Evolutionary conservation across 1,284 basidiomycete species (phyloP).

Genomic region (Trichosporon sp.): DNA sequence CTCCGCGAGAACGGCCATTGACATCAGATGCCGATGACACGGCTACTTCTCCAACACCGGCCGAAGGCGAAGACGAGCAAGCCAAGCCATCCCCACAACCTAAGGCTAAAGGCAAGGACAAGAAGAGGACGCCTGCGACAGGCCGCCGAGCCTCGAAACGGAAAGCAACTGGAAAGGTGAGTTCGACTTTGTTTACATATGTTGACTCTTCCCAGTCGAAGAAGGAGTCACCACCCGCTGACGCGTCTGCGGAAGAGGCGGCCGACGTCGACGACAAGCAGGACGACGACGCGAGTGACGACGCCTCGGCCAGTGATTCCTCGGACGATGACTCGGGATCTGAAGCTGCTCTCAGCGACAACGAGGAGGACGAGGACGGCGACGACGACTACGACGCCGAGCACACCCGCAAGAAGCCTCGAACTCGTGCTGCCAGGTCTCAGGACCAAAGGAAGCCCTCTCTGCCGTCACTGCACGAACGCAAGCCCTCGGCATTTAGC

Average conservation of each 20-base stretch:
- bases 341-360: conserved; percentile 22
- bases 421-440: not conserved
- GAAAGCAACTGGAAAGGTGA: not conserved
- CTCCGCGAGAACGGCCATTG: not conserved
- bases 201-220: not conserved
- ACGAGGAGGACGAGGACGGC: conserved; percentile 1
- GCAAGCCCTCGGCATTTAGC: not conserved
- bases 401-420: conserved; percentile 8
- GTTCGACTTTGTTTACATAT: no score
- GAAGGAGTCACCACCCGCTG: not conserved
- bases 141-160: not conserved
- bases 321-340: conserved; percentile 21
- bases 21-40: not conserved
- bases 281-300: not conserved
- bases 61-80: not conserved
- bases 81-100: not conserved
- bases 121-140: not conserved
- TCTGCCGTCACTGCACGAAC: conserved; percentile 16
- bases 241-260: not conserved
- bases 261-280: not conserved
- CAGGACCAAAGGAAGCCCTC: conserved; percentile 5
- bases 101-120: not conserved
- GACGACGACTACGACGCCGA: not conserved
- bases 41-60: not conserved
- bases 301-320: not conserved